A percentile compares a stretch with the other conserved stretches of the same genome.
Conservation (phyloP, 164 flowering plant genomes). For the Piper betle region DNA sequence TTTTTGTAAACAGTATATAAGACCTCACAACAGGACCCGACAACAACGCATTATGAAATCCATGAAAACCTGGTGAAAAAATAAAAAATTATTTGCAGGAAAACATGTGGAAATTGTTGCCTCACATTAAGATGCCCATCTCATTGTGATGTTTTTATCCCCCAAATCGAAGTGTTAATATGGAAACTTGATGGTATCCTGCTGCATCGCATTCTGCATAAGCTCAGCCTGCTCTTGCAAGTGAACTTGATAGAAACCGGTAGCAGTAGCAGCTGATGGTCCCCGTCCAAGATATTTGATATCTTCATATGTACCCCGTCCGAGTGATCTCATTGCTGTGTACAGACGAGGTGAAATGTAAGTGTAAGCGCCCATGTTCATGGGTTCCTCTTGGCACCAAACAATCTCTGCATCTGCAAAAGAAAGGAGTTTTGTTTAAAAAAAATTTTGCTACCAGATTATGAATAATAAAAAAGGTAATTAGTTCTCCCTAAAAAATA, state of each 20-base stretch:
- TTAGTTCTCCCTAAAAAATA: too few species aligned
- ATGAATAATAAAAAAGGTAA: too few species aligned
- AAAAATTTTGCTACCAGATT: too few species aligned
- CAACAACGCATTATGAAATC: too few species aligned
- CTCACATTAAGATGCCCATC: too few species aligned
- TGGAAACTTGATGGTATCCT: conserved; percentile 31
- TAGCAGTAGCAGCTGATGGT: conserved; percentile 76
- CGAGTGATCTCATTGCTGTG: conserved; percentile 70
- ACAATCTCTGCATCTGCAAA: conserved; percentile 81
- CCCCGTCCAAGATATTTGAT: conserved; percentile 43
- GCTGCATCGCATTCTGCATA: conserved; percentile 62
- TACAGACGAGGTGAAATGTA: conserved; percentile 70
- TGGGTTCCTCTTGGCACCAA: conserved; percentile 98
- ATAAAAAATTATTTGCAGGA: too few species aligned
- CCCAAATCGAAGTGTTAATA: neutral
- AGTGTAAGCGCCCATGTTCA: conserved; percentile 93
- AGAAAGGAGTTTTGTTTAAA: neutral
- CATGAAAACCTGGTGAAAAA: too few species aligned
- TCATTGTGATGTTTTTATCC: too few species aligned
- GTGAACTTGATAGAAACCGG: conserved; percentile 61
- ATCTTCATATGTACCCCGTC: conserved; percentile 56
- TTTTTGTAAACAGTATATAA: too few species aligned
- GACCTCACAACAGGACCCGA: too few species aligned
- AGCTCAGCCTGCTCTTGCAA: conserved; percentile 64
- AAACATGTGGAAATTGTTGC: too few species aligned